These are phyloP conservation scores for Schizosaccharomyces versatilis DNA, from an alignment of 1,139 yeast genomes.

Conservation along the genomic window DNA sequence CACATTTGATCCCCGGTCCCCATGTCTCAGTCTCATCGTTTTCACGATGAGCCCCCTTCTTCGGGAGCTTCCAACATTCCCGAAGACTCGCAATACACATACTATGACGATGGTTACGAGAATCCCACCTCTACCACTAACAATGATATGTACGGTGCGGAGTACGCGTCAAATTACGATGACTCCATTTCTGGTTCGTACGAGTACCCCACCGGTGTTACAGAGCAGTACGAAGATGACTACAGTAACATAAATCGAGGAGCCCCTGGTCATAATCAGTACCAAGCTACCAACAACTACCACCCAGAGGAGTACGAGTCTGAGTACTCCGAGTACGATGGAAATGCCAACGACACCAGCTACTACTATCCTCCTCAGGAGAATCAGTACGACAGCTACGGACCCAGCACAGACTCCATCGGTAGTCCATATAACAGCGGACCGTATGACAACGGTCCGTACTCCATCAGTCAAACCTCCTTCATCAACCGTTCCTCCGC, in stretches of 20 bases:
- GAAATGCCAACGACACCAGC: not conserved
- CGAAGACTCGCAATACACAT: too few relatives aligned
- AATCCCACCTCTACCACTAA: not conserved
- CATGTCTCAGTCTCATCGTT: too few relatives aligned
- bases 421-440: not conserved
- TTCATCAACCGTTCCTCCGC: not conserved
- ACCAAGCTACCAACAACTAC: not conserved
- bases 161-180: not conserved
- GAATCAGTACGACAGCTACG: not conserved
- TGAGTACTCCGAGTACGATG: not conserved
- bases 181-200: not conserved
- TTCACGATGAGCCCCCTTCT: too few relatives aligned
- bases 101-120: too few relatives aligned
- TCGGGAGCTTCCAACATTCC: too few relatives aligned
- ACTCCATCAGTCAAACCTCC: not conserved
- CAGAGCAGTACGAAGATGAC: not conserved
- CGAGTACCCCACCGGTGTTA: slow-evolving; percentile 1
- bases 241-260: not conserved
- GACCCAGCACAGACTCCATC: not conserved
- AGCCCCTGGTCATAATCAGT: not conserved
- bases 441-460: not conserved
- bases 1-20: too few relatives aligned
- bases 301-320: not conserved
- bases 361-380: not conserved
- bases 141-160: not conserved